Conservation (phyloP, 129 eudicot species). For the Calendula officinalis region DNA sequence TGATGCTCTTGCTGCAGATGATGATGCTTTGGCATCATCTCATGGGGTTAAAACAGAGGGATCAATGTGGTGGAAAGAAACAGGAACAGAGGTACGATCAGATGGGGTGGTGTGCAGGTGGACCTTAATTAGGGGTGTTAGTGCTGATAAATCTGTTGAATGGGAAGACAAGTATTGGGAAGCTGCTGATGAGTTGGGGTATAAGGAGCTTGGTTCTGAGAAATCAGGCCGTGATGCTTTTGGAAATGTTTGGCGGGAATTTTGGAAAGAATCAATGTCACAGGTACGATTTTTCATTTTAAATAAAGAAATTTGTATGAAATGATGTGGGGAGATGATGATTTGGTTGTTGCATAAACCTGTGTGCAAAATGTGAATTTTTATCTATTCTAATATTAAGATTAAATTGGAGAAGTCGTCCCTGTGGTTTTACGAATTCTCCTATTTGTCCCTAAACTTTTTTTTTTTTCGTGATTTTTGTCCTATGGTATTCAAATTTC, state of each 20-base stretch:
- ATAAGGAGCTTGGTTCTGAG: constrained; percentile 91
- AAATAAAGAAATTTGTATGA: not conserved
- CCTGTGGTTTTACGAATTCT: too few relatives aligned
- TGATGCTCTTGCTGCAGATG: constrained; percentile 52
- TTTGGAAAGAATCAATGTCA: constrained; percentile 84
- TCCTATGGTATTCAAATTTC: too few relatives aligned
- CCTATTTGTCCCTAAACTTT: too few relatives aligned
- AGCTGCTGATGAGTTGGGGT: constrained; percentile 79
- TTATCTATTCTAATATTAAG: too few relatives aligned
- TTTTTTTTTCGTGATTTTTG: too few relatives aligned
- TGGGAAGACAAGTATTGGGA: constrained; percentile 99
- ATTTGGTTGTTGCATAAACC: not conserved
- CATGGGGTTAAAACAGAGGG: constrained; percentile 60
- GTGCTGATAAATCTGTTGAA: constrained; percentile 68
- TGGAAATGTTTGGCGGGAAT: constrained; percentile 95
- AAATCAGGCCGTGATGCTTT: constrained; percentile 93
- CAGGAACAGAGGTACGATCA: constrained; percentile 61
- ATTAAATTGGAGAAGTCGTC: too few relatives aligned
- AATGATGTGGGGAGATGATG: not conserved
- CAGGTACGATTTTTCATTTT: constrained; percentile 42
- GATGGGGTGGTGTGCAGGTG: constrained; percentile 91
- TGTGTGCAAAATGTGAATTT: too few relatives aligned
- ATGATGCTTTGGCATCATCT: constrained; percentile 29
- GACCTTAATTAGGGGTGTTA: constrained; percentile 80
- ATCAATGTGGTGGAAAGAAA: constrained; percentile 93